Percentiles rank a stretch among this genome's conserved stretches.
Evolutionary conservation across 2,329 filamentous ascomycete species (phyloP).

Genomic region (Alternaria dauci): DNA sequence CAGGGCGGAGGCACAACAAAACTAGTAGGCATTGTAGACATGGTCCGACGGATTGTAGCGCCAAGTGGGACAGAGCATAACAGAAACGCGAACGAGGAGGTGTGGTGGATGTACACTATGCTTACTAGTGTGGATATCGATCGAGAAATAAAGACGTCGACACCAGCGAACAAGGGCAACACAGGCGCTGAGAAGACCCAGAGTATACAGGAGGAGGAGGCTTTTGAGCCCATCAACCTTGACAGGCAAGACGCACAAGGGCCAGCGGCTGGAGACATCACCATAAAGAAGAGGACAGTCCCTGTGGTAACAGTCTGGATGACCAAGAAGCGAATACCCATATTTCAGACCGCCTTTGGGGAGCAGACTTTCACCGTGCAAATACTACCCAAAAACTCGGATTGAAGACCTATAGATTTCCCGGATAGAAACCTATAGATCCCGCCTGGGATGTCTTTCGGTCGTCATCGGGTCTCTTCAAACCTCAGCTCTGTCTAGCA

Average conservation of each 20-base stretch:
- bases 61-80: constrained; percentile 8
- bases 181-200: not conserved
- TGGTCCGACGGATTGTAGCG: constrained; percentile 25
- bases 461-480: not conserved
- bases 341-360: constrained; percentile 28
- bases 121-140: constrained; percentile 24
- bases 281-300: constrained; percentile 11
- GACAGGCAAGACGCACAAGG: constrained; percentile 3
- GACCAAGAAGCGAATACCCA: constrained; percentile 24
- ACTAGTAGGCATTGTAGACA: constrained; percentile 32
- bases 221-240: constrained; percentile 24
- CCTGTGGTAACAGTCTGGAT: constrained; percentile 36
- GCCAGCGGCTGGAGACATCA: not conserved
- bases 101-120: constrained; percentile 31
- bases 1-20: constrained; percentile 33
- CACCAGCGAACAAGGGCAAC: not conserved
- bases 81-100: constrained; percentile 3
- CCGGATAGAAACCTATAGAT: not conserved
- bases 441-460: not conserved
- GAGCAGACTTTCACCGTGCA: constrained; percentile 25
- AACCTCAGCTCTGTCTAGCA: not conserved
- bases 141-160: not conserved
- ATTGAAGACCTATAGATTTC: not conserved
- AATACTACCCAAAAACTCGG: constrained; percentile 8
- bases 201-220: constrained; percentile 19